Evolutionary conservation across 1,284 basidiomycete species (phyloP).

Genomic region (Takashimella koratensis): DNA sequence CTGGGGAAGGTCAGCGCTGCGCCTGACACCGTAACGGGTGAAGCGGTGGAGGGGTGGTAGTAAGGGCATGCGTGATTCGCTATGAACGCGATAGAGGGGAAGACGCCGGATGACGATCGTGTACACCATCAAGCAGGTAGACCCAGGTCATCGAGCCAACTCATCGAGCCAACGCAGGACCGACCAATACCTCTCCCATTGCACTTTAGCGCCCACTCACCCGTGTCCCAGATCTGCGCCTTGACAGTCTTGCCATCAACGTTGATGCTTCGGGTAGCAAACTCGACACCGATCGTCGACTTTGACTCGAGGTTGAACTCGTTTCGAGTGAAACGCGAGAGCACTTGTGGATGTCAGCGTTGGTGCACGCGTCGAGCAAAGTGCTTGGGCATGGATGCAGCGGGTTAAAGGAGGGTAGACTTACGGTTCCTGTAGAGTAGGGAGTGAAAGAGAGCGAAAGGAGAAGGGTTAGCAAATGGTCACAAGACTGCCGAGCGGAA

Average conservation of each 20-base stretch:
- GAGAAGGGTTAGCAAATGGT: slow-evolving; percentile 4
- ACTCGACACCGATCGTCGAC: slow-evolving; percentile 99
- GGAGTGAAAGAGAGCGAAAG: not conserved
- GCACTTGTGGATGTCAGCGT: slow-evolving; percentile 45
- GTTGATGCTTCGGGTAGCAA: slow-evolving; percentile 91
- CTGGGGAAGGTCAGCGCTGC: slow-evolving; percentile 50
- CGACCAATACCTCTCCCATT: no score
- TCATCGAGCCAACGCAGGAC: no score
- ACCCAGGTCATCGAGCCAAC: no score
- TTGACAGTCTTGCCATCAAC: slow-evolving; percentile 97
- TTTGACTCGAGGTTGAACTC: slow-evolving; percentile 99
- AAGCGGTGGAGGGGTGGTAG: not conserved
- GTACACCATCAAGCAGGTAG: no score
- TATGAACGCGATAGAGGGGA: no score
- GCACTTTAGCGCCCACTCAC: no score
- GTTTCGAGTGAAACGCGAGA: slow-evolving; percentile 94
- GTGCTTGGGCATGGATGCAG: not conserved
- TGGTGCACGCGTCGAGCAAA: not conserved
- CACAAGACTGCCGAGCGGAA: not conserved
- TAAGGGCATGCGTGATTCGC: not conserved
- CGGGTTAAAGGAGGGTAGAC: slow-evolving; percentile 12
- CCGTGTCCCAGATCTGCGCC: slow-evolving; percentile 99
- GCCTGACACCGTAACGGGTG: not conserved
- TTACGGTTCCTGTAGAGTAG: slow-evolving; percentile 45
- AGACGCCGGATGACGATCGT: no score